Evolutionary conservation across 1,284 basidiomycete genomes (phyloP).

Genomic region (Cystobasidium slooffiae): DNA sequence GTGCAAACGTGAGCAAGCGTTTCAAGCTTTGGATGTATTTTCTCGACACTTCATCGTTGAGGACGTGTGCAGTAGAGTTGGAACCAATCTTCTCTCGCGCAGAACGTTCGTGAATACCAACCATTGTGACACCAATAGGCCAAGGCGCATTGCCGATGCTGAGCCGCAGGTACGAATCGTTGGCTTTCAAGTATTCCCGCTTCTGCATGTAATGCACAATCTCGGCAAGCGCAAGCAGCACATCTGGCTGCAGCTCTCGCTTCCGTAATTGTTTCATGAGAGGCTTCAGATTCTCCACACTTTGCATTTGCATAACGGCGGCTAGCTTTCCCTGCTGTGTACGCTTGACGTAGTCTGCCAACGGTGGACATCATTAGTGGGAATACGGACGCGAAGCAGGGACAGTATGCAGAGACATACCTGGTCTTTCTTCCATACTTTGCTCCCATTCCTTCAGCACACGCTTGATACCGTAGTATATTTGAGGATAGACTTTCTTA

Average conservation of each 20-base stretch:
- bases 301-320: constrained; percentile 92
- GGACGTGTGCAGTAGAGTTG: constrained; percentile 94
- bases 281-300: constrained; percentile 94
- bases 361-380: constrained; percentile 38
- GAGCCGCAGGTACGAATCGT: constrained; percentile 93
- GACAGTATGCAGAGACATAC: constrained; percentile 59
- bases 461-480: constrained; percentile 93
- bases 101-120: constrained; percentile 95
- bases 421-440: constrained; percentile 86
- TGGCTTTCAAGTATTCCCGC: constrained; percentile 90
- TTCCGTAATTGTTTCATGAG: constrained; percentile 86
- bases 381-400: neutral
- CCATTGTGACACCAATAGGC: constrained; percentile 99
- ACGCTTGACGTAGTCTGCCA: constrained; percentile 68
- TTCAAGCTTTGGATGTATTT: constrained; percentile 99
- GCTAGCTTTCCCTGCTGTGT: constrained; percentile 91
- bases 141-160: constrained; percentile 99
- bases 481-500: constrained; percentile 95
- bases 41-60: constrained; percentile 97
- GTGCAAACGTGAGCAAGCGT: constrained; percentile 86
- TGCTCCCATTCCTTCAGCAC: constrained; percentile 95
- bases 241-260: constrained; percentile 61
- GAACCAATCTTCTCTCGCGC: constrained; percentile 95
- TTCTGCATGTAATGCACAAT: constrained; percentile 96
- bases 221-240: constrained; percentile 86